Conservation (phyloP, 345 rosid genomes). For the Clarkia xantiana region DNA sequence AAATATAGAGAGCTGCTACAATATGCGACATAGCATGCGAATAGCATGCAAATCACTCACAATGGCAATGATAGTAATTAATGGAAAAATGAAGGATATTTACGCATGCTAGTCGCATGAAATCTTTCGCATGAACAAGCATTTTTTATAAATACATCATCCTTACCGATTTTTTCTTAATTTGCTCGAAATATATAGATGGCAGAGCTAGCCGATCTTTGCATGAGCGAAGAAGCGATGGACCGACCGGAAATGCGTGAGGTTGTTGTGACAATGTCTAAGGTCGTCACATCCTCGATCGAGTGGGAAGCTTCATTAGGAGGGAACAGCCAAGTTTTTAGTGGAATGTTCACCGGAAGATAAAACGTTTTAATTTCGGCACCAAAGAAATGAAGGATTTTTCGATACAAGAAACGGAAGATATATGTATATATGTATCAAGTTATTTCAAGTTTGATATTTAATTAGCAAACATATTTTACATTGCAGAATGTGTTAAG, state of each 20-base stretch:
- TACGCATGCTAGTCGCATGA: too few relatives aligned
- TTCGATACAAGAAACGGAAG: too few relatives aligned
- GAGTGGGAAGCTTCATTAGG: slow-evolving; percentile 61
- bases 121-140: too few relatives aligned
- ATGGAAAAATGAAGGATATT: too few relatives aligned
- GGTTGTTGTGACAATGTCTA: slow-evolving; percentile 21
- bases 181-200: slow-evolving; percentile 17
- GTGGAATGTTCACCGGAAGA: slow-evolving; percentile 40
- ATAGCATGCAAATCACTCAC: too few relatives aligned
- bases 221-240: slow-evolving; percentile 35
- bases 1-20: too few relatives aligned
- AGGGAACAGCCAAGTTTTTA: slow-evolving; percentile 45
- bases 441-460: too few relatives aligned
- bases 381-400: not conserved
- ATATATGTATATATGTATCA: too few relatives aligned
- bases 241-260: slow-evolving; percentile 50
- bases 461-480: too few relatives aligned
- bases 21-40: too few relatives aligned
- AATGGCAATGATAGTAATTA: too few relatives aligned
- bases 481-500: too few relatives aligned
- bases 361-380: slow-evolving; percentile 6
- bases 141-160: not conserved
- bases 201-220: slow-evolving; percentile 40
- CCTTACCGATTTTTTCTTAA: not conserved
- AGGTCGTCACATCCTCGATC: slow-evolving; percentile 22